Evolutionary conservation across 768 basidiomycete species (phyloP).

Genomic region (Agaricus blazei): DNA sequence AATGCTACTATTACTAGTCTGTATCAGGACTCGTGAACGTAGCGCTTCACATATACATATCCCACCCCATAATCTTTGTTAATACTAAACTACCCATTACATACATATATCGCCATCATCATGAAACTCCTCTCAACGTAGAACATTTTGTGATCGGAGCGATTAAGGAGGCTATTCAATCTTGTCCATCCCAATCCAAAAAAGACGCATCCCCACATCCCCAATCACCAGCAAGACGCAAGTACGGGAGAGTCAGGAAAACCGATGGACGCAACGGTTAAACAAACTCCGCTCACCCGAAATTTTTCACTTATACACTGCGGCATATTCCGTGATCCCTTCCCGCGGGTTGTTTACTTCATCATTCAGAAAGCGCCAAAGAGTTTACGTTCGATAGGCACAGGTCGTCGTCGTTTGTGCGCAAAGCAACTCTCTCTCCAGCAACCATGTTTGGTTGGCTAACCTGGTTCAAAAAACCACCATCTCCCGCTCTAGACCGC

Average conservation of each 20-base stretch:
- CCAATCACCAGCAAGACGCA: slow-evolving; percentile 60
- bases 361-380: too few relatives aligned
- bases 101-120: slow-evolving; percentile 55
- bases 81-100: neutral
- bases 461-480: slow-evolving; percentile 1
- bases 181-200: slow-evolving; percentile 38
- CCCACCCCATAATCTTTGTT: too few relatives aligned
- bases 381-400: too few relatives aligned
- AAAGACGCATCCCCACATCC: slow-evolving; percentile 29
- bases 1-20: too few relatives aligned
- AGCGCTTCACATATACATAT: too few relatives aligned
- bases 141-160: slow-evolving; percentile 61
- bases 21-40: too few relatives aligned
- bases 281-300: too few relatives aligned
- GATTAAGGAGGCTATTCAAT: slow-evolving; percentile 72
- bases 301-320: slow-evolving; percentile 10
- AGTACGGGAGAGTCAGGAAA: slow-evolving; percentile 37
- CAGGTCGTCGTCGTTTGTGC: too few relatives aligned
- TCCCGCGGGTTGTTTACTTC: neutral
- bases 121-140: slow-evolving; percentile 87
- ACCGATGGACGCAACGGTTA: slow-evolving; percentile 35
- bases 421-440: neutral
- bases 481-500: slow-evolving; percentile 39
- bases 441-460: slow-evolving; percentile 12
- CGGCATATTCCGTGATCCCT: neutral